Conservation (phyloP, 768 basidiomycete genomes). For the Phylloporus arenicola region DNA sequence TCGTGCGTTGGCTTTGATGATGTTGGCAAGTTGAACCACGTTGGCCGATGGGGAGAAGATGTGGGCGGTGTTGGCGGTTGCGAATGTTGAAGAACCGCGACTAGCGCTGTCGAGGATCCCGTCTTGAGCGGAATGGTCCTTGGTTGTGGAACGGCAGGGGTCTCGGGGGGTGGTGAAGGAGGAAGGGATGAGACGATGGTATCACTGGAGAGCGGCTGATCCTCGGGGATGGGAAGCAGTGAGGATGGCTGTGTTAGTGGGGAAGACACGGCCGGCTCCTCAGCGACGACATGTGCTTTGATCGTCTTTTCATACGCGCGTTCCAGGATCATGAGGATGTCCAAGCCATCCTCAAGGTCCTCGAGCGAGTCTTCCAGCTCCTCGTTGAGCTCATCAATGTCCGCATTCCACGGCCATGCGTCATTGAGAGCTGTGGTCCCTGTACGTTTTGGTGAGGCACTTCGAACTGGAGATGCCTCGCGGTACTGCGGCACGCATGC, state of each 20-base stretch:
- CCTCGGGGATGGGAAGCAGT: slow-evolving; percentile 22
- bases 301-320: slow-evolving; percentile 64
- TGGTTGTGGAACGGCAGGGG: slow-evolving; percentile 13
- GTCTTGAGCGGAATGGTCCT: slow-evolving; percentile 40
- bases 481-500: slow-evolving; percentile 9
- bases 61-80: slow-evolving; percentile 12
- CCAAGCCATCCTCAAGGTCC: slow-evolving; percentile 64
- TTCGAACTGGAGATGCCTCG: slow-evolving; percentile 35
- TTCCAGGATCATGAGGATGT: slow-evolving; percentile 64
- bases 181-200: not conserved
- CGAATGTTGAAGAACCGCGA: slow-evolving; percentile 54
- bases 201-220: slow-evolving; percentile 5
- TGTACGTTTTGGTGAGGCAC: slow-evolving; percentile 41
- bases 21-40: slow-evolving; percentile 12
- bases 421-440: slow-evolving; percentile 23
- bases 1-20: slow-evolving; percentile 37
- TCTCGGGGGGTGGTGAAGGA: slow-evolving; percentile 11
- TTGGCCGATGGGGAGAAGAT: slow-evolving; percentile 17
- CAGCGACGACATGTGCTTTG: slow-evolving; percentile 48
- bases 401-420: slow-evolving; percentile 27
- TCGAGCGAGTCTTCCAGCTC: slow-evolving; percentile 44
- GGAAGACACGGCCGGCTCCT: slow-evolving; percentile 11
- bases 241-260: slow-evolving; percentile 6
- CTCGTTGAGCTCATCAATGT: slow-evolving; percentile 40
- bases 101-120: slow-evolving; percentile 64